Evolutionary conservation across 106 monocot species (phyloP), one percentile per base, ranked within the genome.

Genomic region (Gastrodia elata): DNA sequence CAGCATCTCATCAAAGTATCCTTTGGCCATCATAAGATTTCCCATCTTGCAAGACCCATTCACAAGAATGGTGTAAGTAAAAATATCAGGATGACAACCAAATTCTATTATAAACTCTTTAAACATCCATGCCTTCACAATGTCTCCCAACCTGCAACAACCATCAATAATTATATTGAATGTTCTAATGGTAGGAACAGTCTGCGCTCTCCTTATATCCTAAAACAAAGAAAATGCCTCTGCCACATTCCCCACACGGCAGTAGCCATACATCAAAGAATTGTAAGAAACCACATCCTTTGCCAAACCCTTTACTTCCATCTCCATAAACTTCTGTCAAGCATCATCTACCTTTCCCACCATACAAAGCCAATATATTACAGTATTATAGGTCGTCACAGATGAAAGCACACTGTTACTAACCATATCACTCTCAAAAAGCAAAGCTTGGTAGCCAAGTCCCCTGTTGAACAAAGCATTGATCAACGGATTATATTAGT

Each of bases 221-320:
- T 81, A 81, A 73, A 91, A 83, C 69, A 85, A 35, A 28, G 30
- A 30, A 39, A 89, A 70, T 34, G 94, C 91, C 81, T 85, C 85
- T 20, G 74, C 64, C 14, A 91, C 4, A 69, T 87, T 82, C 8
- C 86, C 91, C 18, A 73, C 32, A 56, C 85, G 71, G 59, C 89
- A 95, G 57, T 91, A 91, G 18, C 94, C 94, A 82, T 95, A 87
- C 59, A 95, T 87, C 72, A 95, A 74, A 71, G 81, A 82, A 59
- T 95, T 91, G 78, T 89, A 95, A 0, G 91, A 89, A 24, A 95
- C 65, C 9, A 87, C 74, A 64, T 89, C 86, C 3, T 71, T 84
- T 10, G 25, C 76, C 78, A 95, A 77, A 39, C 82, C 80, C 68
- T 46, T 85, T 55, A 64, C 55, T 48, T 68, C 81, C 87, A 94